These are phyloP conservation scores for Colletotrichum eremochloae DNA, from an alignment of 2,329 filamentous ascomycete genomes.

Conservation along the genomic window DNA sequence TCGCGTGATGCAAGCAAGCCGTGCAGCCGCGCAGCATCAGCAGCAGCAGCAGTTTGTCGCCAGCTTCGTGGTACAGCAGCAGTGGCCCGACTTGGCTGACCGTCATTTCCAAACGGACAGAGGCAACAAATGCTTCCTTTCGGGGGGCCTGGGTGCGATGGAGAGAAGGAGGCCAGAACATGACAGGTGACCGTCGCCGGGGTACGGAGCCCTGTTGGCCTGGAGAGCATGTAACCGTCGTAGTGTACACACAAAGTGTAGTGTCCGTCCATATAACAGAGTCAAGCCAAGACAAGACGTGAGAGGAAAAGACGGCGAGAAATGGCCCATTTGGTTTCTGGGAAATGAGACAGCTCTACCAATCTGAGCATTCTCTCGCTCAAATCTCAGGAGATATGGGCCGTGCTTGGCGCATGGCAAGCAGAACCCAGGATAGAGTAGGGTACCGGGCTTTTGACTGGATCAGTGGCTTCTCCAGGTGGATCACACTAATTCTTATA, in stretches of 20 bases:
- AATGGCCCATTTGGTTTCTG: background rate
- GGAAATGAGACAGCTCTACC: constrained; percentile 39
- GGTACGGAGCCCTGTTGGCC: constrained; percentile 15
- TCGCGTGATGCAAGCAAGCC: background rate
- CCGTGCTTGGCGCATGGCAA: constrained; percentile 20
- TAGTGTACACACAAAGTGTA: background rate
- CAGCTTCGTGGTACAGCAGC: background rate
- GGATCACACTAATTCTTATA: background rate
- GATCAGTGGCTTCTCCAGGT: background rate
- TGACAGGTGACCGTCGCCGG: constrained; percentile 25
- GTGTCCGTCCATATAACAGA: background rate
- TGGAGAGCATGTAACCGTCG: background rate
- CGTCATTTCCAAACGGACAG: constrained; percentile 10
- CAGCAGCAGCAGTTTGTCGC: background rate
- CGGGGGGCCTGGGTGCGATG: background rate
- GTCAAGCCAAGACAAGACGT: constrained; percentile 6
- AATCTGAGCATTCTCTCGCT: constrained; percentile 5
- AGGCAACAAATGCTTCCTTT: background rate
- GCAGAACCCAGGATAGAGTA: background rate
- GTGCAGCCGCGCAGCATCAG: background rate
- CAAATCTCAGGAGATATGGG: constrained; percentile 24
- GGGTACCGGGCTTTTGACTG: constrained; percentile 8
- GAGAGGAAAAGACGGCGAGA: constrained; percentile 31
- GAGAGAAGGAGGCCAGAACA: background rate
- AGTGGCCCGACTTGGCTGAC: constrained; percentile 17